Conservation (phyloP, 2,329 filamentous ascomycete genomes). For the Cladophialophora carrionii region DNA sequence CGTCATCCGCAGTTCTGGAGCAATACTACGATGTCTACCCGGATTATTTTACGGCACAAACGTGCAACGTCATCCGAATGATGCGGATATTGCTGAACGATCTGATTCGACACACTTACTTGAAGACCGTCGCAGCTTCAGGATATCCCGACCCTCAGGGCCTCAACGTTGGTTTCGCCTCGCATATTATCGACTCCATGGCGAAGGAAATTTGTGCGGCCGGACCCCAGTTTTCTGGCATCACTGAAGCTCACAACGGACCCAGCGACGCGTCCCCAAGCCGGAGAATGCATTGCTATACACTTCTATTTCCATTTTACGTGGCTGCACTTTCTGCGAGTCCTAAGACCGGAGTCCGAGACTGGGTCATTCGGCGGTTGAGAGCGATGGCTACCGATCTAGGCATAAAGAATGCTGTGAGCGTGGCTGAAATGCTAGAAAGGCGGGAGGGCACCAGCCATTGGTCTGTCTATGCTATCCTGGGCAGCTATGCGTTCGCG, state of each 20-base stretch:
- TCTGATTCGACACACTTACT: constrained; percentile 26
- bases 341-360: constrained; percentile 20
- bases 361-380: constrained; percentile 35
- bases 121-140: not conserved
- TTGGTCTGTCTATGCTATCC: constrained; percentile 38
- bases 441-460: constrained; percentile 19
- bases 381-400: constrained; percentile 25
- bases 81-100: constrained; percentile 44
- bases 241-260: not conserved
- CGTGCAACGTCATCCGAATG: constrained; percentile 42
- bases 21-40: constrained; percentile 41
- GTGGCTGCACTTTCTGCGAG: constrained; percentile 34
- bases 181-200: constrained; percentile 36
- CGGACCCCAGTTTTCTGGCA: constrained; percentile 41
- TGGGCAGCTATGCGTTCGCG: constrained; percentile 39
- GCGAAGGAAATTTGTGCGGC: constrained; percentile 42
- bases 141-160: not conserved
- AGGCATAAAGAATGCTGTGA: constrained; percentile 29
- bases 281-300: constrained; percentile 33
- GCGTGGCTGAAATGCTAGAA: constrained; percentile 34
- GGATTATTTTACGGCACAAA: constrained; percentile 41
- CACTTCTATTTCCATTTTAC: constrained; percentile 38
- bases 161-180: constrained; percentile 20
- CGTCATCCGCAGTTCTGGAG: constrained; percentile 33
- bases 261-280: constrained; percentile 11